These are phyloP conservation scores for Fusarium equiseti DNA, from an alignment of 2,329 filamentous ascomycete species.

Conservation along the genomic window DNA sequence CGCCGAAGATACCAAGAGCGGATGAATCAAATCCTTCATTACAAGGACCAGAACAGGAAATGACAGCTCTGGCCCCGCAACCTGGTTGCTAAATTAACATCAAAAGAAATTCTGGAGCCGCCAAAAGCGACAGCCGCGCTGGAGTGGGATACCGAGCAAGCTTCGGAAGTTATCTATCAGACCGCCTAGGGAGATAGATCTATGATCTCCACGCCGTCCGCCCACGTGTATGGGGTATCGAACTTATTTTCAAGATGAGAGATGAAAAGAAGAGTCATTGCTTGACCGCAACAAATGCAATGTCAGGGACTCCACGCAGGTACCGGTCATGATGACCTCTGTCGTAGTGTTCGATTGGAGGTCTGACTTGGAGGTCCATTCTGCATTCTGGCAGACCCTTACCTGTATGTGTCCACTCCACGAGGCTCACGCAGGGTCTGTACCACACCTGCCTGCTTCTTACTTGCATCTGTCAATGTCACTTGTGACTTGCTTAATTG, in stretches of 20 bases:
- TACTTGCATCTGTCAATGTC: conserved; percentile 37
- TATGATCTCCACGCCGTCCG: conserved; percentile 8
- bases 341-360: conserved; percentile 13
- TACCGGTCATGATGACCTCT: conserved; percentile 34
- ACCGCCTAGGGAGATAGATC: conserved; percentile 11
- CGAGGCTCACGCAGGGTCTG: conserved; percentile 46
- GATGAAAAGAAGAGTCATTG: conserved; percentile 6
- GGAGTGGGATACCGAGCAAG: conserved; percentile 23
- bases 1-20: conserved; percentile 15
- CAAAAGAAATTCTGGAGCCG: conserved; percentile 34
- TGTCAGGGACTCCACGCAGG: conserved; percentile 46
- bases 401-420: conserved; percentile 36
- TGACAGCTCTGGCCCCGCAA: conserved; percentile 19
- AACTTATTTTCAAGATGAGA: conserved; percentile 3
- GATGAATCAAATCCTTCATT: conserved; percentile 1
- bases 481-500: conserved; percentile 30
- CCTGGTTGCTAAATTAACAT: conserved; percentile 20
- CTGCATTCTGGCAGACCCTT: conserved; percentile 31
- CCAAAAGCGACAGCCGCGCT: conserved; percentile 42
- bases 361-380: conserved; percentile 28
- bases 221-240: conserved; percentile 13
- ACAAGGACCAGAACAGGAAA: background rate
- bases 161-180: conserved; percentile 31
- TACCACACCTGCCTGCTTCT: conserved; percentile 35
- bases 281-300: conserved; percentile 32